Percentiles rank a stretch among this genome's conserved stretches.
Evolutionary conservation across 2,329 filamentous ascomycete species (phyloP).

Genomic region (Fusarium virguliforme): DNA sequence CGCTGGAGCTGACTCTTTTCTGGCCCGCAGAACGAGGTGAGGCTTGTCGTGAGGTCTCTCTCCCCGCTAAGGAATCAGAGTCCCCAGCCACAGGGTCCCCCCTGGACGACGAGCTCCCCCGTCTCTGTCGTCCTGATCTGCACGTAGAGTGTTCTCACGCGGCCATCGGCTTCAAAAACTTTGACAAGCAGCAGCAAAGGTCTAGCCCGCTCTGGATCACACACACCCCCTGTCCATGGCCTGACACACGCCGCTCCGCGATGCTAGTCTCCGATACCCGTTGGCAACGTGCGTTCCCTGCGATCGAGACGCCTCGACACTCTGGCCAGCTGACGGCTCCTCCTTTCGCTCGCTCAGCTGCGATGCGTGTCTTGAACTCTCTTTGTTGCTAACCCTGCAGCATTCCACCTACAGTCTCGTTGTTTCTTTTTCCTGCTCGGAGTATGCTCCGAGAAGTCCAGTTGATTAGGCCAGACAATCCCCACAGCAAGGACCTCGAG

Average conservation of each 20-base stretch:
- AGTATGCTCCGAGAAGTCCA: not conserved
- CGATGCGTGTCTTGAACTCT: slow-evolving; percentile 8
- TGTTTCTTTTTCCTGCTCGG: not conserved
- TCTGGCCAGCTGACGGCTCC: slow-evolving; percentile 8
- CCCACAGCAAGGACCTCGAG: too few species aligned
- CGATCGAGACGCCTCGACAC: slow-evolving; percentile 24
- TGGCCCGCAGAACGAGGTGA: not conserved
- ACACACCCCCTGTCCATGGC: slow-evolving; percentile 18
- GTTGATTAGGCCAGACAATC: not conserved
- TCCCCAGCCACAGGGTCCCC: slow-evolving; percentile 23
- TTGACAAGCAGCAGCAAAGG: not conserved
- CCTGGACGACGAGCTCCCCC: not conserved
- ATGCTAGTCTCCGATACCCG: slow-evolving; percentile 33
- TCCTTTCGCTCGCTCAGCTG: slow-evolving; percentile 1
- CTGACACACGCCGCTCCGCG: slow-evolving; percentile 12
- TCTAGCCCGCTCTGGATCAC: slow-evolving; percentile 12
- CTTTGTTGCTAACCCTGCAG: not conserved
- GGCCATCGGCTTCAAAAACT: slow-evolving; percentile 37
- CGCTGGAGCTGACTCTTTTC: not conserved
- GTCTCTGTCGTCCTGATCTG: slow-evolving; percentile 33
- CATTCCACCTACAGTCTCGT: not conserved
- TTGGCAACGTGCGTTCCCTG: slow-evolving; percentile 34
- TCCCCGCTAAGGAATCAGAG: slow-evolving; percentile 31
- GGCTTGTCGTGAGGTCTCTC: slow-evolving; percentile 21
- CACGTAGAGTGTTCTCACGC: slow-evolving; percentile 36